Evolutionary conservation across 805 yeast genomes (phyloP).

Genomic region (Myxozyma sirexii): DNA sequence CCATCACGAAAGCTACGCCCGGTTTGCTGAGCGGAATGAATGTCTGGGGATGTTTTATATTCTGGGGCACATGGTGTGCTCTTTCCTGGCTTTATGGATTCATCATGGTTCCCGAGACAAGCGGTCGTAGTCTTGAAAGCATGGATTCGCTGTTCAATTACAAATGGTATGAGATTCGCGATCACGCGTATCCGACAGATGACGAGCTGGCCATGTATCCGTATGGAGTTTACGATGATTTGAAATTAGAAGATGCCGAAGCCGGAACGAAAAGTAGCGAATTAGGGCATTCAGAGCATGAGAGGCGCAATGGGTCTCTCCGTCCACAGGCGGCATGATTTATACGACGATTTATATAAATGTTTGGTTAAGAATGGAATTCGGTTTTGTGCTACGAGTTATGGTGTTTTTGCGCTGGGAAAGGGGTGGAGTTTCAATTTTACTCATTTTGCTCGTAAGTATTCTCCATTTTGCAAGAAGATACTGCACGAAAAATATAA

Average conservation of each 20-base stretch:
- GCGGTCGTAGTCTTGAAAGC: slow-evolving; percentile 16
- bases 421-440: too few relatives aligned
- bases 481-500: too few relatives aligned
- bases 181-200: slow-evolving; percentile 9
- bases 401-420: too few relatives aligned
- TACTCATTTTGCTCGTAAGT: too few relatives aligned
- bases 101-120: slow-evolving; percentile 22
- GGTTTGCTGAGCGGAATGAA: slow-evolving; percentile 13
- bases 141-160: slow-evolving; percentile 10
- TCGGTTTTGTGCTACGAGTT: neutral
- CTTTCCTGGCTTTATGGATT: slow-evolving; percentile 19
- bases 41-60: slow-evolving; percentile 18
- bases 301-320: neutral
- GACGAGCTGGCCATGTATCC: neutral
- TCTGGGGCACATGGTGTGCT: slow-evolving; percentile 21
- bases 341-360: too few relatives aligned
- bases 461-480: too few relatives aligned
- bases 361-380: too few relatives aligned
- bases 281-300: neutral
- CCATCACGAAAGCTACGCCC: slow-evolving; percentile 23
- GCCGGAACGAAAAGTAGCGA: neutral
- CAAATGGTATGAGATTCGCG: slow-evolving; percentile 17
- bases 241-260: neutral
- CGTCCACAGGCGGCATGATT: neutral
- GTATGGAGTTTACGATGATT: neutral